Conservation (phyloP, 257 asterid species). For the Salvia splendens region DNA sequence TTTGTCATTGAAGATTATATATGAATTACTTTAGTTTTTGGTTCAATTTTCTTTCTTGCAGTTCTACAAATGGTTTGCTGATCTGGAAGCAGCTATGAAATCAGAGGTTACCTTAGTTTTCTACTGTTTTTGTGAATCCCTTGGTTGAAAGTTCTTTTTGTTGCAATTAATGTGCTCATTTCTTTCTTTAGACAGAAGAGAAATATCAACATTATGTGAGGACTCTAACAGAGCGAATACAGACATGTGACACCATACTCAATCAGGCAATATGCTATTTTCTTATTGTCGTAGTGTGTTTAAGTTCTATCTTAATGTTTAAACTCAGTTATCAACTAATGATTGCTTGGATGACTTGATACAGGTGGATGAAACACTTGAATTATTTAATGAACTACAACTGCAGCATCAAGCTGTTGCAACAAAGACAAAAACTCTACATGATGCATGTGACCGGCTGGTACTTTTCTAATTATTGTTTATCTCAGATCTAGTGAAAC, state of each 20-base stretch:
- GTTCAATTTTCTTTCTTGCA: constrained; percentile 42
- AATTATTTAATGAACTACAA: constrained; percentile 84
- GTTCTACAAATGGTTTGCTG: constrained; percentile 97
- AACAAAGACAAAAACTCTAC: constrained; percentile 92
- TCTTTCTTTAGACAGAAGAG: constrained; percentile 77
- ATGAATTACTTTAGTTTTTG: constrained; percentile 15
- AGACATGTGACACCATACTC: constrained; percentile 89
- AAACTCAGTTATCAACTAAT: constrained; percentile 27
- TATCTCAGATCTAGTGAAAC: constrained; percentile 9
- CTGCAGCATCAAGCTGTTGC: constrained; percentile 98
- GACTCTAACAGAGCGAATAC: constrained; percentile 82
- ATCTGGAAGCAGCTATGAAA: constrained; percentile 99
- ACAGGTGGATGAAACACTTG: constrained; percentile 98
- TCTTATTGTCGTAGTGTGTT: constrained; percentile 8
- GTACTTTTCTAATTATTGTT: constrained; percentile 39
- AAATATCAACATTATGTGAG: constrained; percentile 96
- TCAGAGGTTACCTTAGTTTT: constrained; percentile 73
- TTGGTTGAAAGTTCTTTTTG: constrained; percentile 17
- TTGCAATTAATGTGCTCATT: constrained; percentile 18
- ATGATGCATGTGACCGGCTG: constrained; percentile 99
- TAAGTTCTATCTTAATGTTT: constrained; percentile 15
- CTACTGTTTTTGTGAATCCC: constrained; percentile 14
- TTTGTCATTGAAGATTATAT: neutral
- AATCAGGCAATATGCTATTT: constrained; percentile 56
- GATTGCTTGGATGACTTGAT: constrained; percentile 34